phyloP scores from a whole-genome alignment of 202 grass and related monocot species.

The Bolboschoenoplectus hybrid region DNA sequence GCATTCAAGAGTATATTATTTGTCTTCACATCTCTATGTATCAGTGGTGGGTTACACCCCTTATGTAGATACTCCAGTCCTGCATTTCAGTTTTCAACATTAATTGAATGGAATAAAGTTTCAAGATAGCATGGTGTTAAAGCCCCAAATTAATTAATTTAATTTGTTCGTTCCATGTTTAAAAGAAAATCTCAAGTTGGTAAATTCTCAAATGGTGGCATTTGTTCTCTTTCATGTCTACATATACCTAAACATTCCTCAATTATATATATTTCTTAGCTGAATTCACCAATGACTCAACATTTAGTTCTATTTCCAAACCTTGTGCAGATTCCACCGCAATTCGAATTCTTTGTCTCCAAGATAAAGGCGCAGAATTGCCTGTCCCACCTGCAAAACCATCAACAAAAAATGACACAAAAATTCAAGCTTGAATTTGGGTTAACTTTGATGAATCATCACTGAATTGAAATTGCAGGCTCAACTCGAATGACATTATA shows the following conservation, averaged over 20 bases:
- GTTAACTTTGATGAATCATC: no score
- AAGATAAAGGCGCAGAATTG: constrained; percentile 32
- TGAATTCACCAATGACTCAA: not conserved
- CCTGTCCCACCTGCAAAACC: constrained; percentile 35
- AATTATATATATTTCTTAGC: not conserved
- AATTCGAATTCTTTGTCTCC: constrained; percentile 56
- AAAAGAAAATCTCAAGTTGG: not conserved
- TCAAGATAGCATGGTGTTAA: not conserved
- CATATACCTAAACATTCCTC: not conserved
- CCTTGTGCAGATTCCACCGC: constrained; percentile 70
- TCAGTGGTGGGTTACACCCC: constrained; percentile 49
- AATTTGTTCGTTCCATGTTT: not conserved
- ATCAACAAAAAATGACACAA: not conserved
- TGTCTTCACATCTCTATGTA: constrained; percentile 74
- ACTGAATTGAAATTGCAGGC: no score
- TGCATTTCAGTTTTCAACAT: constrained; percentile 20
- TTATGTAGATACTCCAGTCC: constrained; percentile 67
- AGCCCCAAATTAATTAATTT: not conserved
- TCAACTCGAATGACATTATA: no score
- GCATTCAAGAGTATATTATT: constrained; percentile 58
- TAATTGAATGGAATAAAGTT: not conserved
- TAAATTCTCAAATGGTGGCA: not conserved
- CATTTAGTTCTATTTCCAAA: not conserved
- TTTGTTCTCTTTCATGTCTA: not conserved
- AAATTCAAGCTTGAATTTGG: not conserved